Evolutionary conservation across 345 rosid species (phyloP), one percentile per base, ranked within the genome.

Genomic region (Abelmoschus esculentus): DNA sequence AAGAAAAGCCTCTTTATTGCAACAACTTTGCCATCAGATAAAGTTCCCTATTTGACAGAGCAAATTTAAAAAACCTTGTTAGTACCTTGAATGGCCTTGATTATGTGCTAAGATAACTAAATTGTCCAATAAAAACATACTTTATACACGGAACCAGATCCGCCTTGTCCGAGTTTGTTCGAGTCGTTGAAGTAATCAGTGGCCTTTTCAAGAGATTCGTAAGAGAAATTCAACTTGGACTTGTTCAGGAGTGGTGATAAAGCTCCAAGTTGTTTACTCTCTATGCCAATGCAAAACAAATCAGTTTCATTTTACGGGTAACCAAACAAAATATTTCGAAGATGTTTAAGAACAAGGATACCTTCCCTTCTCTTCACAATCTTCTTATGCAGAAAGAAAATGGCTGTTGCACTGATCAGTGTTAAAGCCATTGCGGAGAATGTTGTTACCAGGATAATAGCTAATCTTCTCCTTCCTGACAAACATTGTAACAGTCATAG

Each of bases 81-180:
- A 71, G 54, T 67, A n/a, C 49, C 61, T 52, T 22, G 61, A 32
- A 22, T 19, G 49, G 61, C 55, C 22, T 49, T 19, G 29, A 68
- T 47, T 54, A 19, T 29, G 49, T 46, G 63, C 31, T 22, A 53
- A 46, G 11, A 12, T 17, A 65, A 44, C 2, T 47, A 73, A 56
- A 55, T 19, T 15, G 8, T 13, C 7, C 49, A 58, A 70, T 60
- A 44, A 66, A 56, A 66, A 18, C 32, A 70, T 73, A 86, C 97
- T 73, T 86, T 93, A 80, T 80, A 93, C 69, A 93, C 98, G 2
- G 92, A 86, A 53, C 98, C 96, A 4, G 95, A 89, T 73, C 95
- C 97, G 73, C 97, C 98, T 83, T 90, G 96, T 60, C 98, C 96
- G 19, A 90, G 83, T 73, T 93, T 89, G 42, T 82, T 90, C 36